phyloP scores from a whole-genome alignment of 345 rosid species.

The Raphanus sativus region DNA sequence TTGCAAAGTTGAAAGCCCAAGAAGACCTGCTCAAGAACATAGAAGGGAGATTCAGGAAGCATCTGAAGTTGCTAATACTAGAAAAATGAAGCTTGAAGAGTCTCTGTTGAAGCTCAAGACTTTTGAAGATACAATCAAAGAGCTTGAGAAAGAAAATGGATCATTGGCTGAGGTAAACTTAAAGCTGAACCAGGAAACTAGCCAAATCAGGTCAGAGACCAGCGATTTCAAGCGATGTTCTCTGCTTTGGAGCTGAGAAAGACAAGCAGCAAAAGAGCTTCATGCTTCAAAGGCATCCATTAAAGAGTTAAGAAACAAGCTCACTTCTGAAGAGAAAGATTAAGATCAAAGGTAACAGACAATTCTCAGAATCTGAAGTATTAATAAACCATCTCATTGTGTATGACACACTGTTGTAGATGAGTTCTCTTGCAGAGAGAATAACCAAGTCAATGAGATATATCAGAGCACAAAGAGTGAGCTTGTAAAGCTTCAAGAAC shows the following conservation, averaged over 20 bases:
- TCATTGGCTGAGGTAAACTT: constrained; percentile 77
- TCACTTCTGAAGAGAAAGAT: constrained; percentile 47
- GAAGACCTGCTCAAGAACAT: constrained; percentile 52
- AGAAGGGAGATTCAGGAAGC: constrained; percentile 56
- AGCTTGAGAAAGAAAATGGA: constrained; percentile 69
- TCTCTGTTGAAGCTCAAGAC: constrained; percentile 48
- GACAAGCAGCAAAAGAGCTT: constrained; percentile 63
- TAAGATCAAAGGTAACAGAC: constrained; percentile 61
- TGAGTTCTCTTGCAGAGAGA: constrained; percentile 72
- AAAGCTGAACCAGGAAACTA: constrained; percentile 65
- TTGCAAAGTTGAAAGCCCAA: constrained; percentile 50
- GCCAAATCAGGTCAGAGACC: constrained; percentile 55
- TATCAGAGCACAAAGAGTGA: constrained; percentile 62
- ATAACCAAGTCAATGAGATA: constrained; percentile 61
- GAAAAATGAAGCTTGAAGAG: constrained; percentile 61
- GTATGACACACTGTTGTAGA: constrained; percentile 43
- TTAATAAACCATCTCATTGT: not conserved
- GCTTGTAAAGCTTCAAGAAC: constrained; percentile 63
- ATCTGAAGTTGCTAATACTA: constrained; percentile 48
- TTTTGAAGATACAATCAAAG: constrained; percentile 54
- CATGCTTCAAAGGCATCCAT: constrained; percentile 51
- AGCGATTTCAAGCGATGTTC: constrained; percentile 49
- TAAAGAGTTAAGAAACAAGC: constrained; percentile 50
- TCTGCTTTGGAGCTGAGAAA: constrained; percentile 57
- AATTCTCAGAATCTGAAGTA: not conserved